Evolutionary conservation across 176 grass and related monocot species (phyloP).

Genomic region (Avena sativa): DNA sequence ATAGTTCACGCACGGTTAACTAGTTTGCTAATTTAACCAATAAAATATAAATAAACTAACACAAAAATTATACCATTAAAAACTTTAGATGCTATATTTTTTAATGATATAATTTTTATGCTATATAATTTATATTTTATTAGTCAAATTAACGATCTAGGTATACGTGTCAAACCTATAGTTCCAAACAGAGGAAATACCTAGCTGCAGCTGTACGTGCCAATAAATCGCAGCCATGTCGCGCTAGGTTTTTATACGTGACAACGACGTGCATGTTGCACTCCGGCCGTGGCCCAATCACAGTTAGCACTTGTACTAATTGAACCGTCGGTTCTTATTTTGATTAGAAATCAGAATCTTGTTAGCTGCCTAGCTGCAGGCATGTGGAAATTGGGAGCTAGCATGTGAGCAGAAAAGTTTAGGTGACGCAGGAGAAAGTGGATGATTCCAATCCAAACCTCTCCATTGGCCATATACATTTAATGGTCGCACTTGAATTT

Average conservation of each 20-base stretch:
- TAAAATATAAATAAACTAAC: no score
- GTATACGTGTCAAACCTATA: no score
- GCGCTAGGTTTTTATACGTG: not conserved
- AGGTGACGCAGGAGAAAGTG: not conserved
- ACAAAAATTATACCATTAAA: no score
- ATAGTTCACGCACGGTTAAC: no score
- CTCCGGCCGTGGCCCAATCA: no score
- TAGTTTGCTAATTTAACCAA: no score
- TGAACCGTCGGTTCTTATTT: not conserved
- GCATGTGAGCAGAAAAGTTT: not conserved
- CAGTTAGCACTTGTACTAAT: not conserved
- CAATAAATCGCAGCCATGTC: not conserved
- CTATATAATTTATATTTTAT: no score
- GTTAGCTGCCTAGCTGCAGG: not conserved
- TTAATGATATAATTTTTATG: no score
- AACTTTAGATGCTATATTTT: no score
- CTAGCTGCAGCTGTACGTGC: not conserved
- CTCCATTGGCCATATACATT: not conserved
- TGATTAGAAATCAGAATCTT: not conserved
- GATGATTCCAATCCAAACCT: not conserved
- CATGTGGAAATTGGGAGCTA: not conserved
- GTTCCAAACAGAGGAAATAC: no score
- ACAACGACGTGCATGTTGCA: not conserved
- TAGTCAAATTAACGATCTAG: no score
- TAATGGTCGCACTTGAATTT: not conserved